Evolutionary conservation across 1,139 yeast genomes (phyloP).

Genomic region (Pichia sp.): DNA sequence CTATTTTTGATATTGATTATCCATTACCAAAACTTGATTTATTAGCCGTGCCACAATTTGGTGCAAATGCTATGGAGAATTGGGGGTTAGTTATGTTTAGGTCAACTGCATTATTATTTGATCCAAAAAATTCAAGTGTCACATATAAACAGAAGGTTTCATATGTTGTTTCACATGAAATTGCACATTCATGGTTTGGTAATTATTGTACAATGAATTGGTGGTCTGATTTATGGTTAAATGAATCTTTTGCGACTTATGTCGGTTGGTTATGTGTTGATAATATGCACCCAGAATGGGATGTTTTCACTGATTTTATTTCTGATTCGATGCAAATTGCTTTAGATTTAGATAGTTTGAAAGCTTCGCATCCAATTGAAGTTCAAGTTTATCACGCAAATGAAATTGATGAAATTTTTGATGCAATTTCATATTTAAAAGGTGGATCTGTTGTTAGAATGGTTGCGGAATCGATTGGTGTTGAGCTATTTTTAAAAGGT

Average conservation of each 20-base stretch:
- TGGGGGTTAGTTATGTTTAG: constrained; percentile 54
- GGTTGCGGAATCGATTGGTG: constrained; percentile 49
- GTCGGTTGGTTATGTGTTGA: constrained; percentile 49
- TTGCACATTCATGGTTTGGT: constrained; percentile 65
- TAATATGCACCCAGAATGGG: constrained; percentile 51
- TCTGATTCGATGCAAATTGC: constrained; percentile 47
- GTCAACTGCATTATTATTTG: constrained; percentile 46
- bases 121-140: constrained; percentile 40
- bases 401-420: constrained; percentile 54
- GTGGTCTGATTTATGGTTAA: constrained; percentile 61
- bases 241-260: constrained; percentile 61
- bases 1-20: constrained; percentile 48
- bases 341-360: constrained; percentile 44
- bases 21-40: constrained; percentile 57
- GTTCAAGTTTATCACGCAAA: constrained; percentile 49
- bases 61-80: constrained; percentile 60
- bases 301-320: constrained; percentile 49
- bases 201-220: constrained; percentile 57
- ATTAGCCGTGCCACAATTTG: constrained; percentile 51
- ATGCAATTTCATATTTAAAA: constrained; percentile 48
- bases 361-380: constrained; percentile 53
- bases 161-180: constrained; percentile 54
- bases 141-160: constrained; percentile 46
- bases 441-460: constrained; percentile 51
- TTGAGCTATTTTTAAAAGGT: constrained; percentile 44